phyloP scores from a whole-genome alignment of 148 eudicot genomes.

The Nepenthes gracilis region DNA sequence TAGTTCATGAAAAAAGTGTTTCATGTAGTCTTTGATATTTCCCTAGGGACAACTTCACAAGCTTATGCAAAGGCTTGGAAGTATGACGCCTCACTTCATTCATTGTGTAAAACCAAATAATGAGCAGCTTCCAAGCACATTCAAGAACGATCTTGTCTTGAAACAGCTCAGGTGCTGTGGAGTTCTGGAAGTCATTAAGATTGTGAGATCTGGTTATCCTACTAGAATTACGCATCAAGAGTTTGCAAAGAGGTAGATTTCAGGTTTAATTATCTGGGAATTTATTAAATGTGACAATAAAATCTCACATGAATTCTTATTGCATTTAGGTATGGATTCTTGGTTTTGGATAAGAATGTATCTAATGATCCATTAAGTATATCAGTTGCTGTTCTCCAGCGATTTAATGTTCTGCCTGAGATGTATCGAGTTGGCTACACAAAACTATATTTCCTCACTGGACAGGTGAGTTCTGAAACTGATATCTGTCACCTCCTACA shows the following conservation, averaged over 20 bases:
- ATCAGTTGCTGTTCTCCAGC: slow-evolving; percentile 76
- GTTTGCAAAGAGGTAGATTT: slow-evolving; percentile 61
- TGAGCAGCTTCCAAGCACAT: slow-evolving; percentile 63
- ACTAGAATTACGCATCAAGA: slow-evolving; percentile 78
- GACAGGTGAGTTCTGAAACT: slow-evolving; percentile 44
- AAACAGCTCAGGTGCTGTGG: slow-evolving; percentile 91
- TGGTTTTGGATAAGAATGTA: slow-evolving; percentile 44
- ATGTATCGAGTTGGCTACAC: slow-evolving; percentile 92
- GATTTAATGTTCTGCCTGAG: slow-evolving; percentile 70
- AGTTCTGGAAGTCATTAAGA: slow-evolving; percentile 77
- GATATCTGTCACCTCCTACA: too few species aligned
- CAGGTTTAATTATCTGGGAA: slow-evolving; percentile 5
- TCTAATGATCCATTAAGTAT: slow-evolving; percentile 64
- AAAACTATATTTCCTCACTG: slow-evolving; percentile 75
- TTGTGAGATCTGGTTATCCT: slow-evolving; percentile 83
- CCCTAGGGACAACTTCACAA: slow-evolving; percentile 75
- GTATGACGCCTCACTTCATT: slow-evolving; percentile 81
- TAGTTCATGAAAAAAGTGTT: neutral
- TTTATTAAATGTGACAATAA: neutral
- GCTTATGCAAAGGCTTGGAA: slow-evolving; percentile 79
- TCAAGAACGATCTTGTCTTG: slow-evolving; percentile 62
- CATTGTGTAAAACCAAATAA: slow-evolving; percentile 85
- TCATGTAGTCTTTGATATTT: slow-evolving; percentile 4
- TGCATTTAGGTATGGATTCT: slow-evolving; percentile 64
- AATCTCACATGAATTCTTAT: neutral